These are phyloP conservation scores for Neocatenulostroma microsporum DNA, from an alignment of 2,329 filamentous ascomycete genomes.

Conservation along the genomic window DNA sequence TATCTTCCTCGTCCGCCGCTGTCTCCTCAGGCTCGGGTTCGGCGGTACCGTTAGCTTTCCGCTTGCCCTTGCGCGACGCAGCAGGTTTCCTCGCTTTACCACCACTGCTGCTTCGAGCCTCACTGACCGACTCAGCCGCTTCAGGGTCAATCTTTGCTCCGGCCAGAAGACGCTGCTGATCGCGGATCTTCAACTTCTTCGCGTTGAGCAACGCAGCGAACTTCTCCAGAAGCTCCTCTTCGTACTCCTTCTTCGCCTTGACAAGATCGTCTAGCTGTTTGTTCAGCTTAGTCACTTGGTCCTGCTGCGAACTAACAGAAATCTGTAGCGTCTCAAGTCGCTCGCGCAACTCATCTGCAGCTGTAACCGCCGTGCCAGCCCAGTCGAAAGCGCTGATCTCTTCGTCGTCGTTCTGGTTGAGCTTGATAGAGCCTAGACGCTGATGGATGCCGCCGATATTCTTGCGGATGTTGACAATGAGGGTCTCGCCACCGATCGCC, in stretches of 20 bases:
- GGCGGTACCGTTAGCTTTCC: conserved; percentile 27
- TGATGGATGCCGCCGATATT: conserved; percentile 62
- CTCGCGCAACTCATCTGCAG: conserved; percentile 36
- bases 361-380: conserved; percentile 53
- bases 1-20: conserved; percentile 39
- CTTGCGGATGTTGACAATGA: conserved; percentile 59
- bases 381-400: conserved; percentile 62
- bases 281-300: conserved; percentile 51
- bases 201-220: conserved; percentile 65
- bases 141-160: conserved; percentile 56
- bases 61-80: conserved; percentile 25
- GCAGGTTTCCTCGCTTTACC: conserved; percentile 17
- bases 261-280: conserved; percentile 59
- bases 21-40: conserved; percentile 35
- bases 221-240: conserved; percentile 59
- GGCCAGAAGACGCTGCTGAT: conserved; percentile 59
- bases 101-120: conserved; percentile 7
- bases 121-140: conserved; percentile 27
- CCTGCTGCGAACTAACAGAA: conserved; percentile 42
- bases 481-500: conserved; percentile 41
- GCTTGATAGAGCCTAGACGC: conserved; percentile 58
- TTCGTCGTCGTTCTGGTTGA: conserved; percentile 50
- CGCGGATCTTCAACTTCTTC: conserved; percentile 71
- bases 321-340: conserved; percentile 33
- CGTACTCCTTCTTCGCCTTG: conserved; percentile 57